Conservation (phyloP, 805 yeast genomes). For the Hanseniaspora osmophila region DNA sequence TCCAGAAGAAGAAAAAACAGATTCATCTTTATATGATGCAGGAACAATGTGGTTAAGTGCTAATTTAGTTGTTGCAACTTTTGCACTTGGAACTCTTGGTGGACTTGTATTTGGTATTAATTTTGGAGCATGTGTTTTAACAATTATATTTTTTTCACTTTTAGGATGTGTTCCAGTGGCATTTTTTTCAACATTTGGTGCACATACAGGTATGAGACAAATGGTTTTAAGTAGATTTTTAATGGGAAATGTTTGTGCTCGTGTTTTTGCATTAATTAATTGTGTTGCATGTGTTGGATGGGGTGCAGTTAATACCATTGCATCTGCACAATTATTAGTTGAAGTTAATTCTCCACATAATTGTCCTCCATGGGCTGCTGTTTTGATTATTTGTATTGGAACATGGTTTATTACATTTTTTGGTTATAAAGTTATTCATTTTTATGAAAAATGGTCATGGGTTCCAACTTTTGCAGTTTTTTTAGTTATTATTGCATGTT, state of each 20-base stretch:
- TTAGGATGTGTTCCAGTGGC: conserved; percentile 72
- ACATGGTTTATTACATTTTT: conserved; percentile 69
- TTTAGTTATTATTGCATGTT: conserved; percentile 62
- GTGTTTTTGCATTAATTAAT: conserved; percentile 66
- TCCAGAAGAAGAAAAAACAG: conserved; percentile 64
- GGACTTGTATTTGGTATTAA: conserved; percentile 48
- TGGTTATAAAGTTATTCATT: conserved; percentile 72
- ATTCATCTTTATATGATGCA: conserved; percentile 48
- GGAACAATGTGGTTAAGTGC: conserved; percentile 88
- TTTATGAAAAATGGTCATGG: conserved; percentile 79
- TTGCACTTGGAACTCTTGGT: conserved; percentile 62
- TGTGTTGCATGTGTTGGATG: conserved; percentile 83
- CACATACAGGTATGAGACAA: conserved; percentile 76
- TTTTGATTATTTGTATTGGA: conserved; percentile 51
- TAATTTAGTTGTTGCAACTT: conserved; percentile 75
- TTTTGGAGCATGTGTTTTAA: conserved; percentile 57
- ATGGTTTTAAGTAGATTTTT: conserved; percentile 67
- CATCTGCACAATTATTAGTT: conserved; percentile 70
- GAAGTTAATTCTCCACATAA: conserved; percentile 43
- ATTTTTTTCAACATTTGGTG: conserved; percentile 69
- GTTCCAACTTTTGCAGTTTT: conserved; percentile 63
- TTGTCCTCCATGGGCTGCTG: conserved; percentile 85
- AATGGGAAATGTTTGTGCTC: conserved; percentile 59
- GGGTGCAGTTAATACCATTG: conserved; percentile 86
- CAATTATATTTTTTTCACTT: conserved; percentile 57